Conservation (phyloP, 148 eudicot species). For the Polygonum maritimum region DNA sequence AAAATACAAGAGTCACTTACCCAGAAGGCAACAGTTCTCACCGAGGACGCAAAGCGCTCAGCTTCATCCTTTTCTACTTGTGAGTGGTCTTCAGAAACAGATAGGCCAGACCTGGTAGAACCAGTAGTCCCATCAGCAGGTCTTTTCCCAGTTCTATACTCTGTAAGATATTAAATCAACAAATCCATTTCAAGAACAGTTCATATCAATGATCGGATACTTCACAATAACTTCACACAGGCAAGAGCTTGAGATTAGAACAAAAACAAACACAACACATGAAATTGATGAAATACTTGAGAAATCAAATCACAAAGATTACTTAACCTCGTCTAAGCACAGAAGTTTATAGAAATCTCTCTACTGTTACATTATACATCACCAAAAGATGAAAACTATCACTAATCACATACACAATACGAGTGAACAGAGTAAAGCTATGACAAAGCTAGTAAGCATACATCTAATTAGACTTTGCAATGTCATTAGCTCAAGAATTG, state of each 20-base stretch:
- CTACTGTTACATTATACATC: neutral
- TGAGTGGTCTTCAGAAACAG: conserved; percentile 22
- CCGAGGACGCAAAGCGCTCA: conserved; percentile 37
- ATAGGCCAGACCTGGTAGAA: conserved; percentile 19
- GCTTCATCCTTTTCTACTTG: conserved; percentile 20
- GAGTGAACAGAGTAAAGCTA: neutral
- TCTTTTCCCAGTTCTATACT: conserved; percentile 24
- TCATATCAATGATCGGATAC: neutral
- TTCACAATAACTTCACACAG: neutral
- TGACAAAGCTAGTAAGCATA: neutral
- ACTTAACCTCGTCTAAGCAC: neutral
- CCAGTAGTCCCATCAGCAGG: conserved; percentile 23
- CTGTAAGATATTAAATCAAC: conserved; percentile 31
- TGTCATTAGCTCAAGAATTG: neutral
- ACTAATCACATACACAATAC: neutral
- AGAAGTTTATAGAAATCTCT: neutral
- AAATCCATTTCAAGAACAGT: conserved; percentile 11
- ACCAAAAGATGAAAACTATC: neutral
- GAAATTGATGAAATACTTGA: neutral
- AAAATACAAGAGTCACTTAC: conserved; percentile 30
- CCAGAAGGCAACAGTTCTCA: conserved; percentile 69
- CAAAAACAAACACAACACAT: neutral
- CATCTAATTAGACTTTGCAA: neutral
- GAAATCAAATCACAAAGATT: neutral
- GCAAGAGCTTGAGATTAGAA: neutral